These are phyloP conservation scores for Rubia yunnanensis DNA, from an alignment of 257 asterid species.

Conservation along the genomic window DNA sequence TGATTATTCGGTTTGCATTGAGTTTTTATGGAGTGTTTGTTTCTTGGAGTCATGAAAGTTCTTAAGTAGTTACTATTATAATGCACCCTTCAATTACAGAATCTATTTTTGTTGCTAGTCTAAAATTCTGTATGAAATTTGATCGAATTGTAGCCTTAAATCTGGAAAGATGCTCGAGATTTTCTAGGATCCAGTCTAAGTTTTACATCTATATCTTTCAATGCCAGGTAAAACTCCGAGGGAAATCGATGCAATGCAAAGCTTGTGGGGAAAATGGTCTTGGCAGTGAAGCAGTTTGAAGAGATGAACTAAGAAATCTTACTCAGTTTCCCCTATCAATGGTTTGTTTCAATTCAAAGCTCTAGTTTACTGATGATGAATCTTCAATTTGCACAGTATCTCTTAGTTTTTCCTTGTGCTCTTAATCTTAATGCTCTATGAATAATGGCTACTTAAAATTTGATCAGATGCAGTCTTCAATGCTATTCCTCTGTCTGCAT, in stretches of 20 bases:
- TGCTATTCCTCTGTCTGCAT: no score
- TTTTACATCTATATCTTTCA: neutral
- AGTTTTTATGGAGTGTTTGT: neutral
- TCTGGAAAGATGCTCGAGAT: neutral
- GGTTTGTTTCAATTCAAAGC: slow-evolving; percentile 30
- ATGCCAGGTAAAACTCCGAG: slow-evolving; percentile 68
- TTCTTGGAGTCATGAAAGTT: neutral
- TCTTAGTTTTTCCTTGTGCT: neutral
- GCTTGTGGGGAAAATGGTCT: slow-evolving; percentile 62
- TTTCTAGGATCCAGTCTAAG: neutral
- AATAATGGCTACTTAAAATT: no score
- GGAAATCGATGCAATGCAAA: slow-evolving; percentile 62
- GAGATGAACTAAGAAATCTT: slow-evolving; percentile 60
- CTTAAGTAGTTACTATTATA: neutral
- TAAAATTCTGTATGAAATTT: neutral
- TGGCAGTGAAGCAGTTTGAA: slow-evolving; percentile 38
- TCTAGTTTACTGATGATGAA: neutral
- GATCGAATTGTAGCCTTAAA: no score
- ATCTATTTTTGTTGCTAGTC: no score
- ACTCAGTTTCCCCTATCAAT: slow-evolving; percentile 65
- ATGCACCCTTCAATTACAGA: neutral
- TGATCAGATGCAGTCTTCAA: no score
- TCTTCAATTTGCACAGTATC: neutral
- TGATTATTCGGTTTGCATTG: neutral
- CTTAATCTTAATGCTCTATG: no score